A percentile compares a stretch with the other conserved stretches of the same genome.
phyloP scores from a whole-genome alignment of 129 eudicot genomes.

The Flaveria sonorensis region DNA sequence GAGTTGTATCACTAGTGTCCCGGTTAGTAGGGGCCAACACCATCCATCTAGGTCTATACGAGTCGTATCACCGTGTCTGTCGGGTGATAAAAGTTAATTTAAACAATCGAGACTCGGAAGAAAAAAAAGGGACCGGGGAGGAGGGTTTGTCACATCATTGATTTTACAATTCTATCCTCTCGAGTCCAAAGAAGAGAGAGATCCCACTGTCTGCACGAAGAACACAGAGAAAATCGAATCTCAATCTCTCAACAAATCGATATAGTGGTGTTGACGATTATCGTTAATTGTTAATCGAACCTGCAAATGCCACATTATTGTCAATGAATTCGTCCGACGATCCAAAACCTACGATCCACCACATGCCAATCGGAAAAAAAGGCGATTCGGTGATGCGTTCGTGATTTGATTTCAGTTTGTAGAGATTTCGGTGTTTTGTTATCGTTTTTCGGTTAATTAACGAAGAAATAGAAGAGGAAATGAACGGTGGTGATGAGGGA shows the following conservation, averaged over 20 bases:
- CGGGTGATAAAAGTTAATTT: no score
- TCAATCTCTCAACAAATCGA: constrained; percentile 31
- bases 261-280: constrained; percentile 5
- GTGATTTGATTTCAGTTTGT: constrained; percentile 28
- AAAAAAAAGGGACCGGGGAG: not conserved
- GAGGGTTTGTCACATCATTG: constrained; percentile 32
- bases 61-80: no score
- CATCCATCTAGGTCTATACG: no score
- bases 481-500: constrained; percentile 69
- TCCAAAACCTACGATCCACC: constrained; percentile 24
- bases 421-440: constrained; percentile 18
- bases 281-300: not conserved
- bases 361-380: constrained; percentile 29
- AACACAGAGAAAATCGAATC: constrained; percentile 26
- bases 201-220: constrained; percentile 28
- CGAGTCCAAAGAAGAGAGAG: not conserved
- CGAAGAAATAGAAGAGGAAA: constrained; percentile 25
- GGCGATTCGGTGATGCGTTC: constrained; percentile 35
- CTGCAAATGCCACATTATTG: constrained; percentile 3
- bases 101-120: no score
- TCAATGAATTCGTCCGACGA: constrained; percentile 15
- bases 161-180: constrained; percentile 36
- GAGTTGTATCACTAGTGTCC: no score
- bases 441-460: constrained; percentile 2
- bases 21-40: no score